These are phyloP conservation scores for Arctium minus DNA, from an alignment of 129 eudicot genomes.

Conservation along the genomic window DNA sequence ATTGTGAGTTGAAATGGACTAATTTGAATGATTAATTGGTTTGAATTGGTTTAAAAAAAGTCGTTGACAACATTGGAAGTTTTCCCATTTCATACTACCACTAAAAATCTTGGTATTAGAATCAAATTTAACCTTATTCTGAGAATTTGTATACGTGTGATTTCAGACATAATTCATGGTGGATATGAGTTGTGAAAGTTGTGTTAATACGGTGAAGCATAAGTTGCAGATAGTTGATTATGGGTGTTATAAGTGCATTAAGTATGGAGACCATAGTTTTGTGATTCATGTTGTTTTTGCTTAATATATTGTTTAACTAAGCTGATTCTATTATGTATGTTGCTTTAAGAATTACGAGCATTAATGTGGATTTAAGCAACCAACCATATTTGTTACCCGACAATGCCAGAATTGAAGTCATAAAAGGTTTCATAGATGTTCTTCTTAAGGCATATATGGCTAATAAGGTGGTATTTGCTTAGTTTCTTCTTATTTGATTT, in stretches of 20 bases:
- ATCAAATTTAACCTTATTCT: not conserved
- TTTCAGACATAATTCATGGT: slow-evolving; percentile 96
- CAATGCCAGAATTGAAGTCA: too few species aligned
- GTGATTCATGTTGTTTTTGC: not conserved
- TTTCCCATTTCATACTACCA: too few species aligned
- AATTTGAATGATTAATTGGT: not conserved
- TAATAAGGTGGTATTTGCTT: too few species aligned
- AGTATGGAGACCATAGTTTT: not conserved
- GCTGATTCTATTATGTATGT: not conserved
- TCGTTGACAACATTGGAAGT: too few species aligned
- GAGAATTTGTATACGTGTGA: not conserved
- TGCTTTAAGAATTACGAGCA: slow-evolving; percentile 58
- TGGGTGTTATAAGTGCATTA: slow-evolving; percentile 18
- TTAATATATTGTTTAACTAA: not conserved
- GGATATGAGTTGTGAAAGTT: slow-evolving; percentile 93
- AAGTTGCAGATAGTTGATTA: slow-evolving; percentile 68
- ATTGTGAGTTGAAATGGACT: not conserved
- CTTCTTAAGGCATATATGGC: too few species aligned
- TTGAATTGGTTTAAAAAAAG: not conserved
- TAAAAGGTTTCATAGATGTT: too few species aligned
- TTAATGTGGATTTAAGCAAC: too few species aligned
- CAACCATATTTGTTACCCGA: too few species aligned
- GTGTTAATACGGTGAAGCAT: slow-evolving; percentile 79
- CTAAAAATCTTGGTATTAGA: not conserved
- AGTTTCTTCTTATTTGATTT: too few species aligned